phyloP scores from a whole-genome alignment of 1,284 basidiomycete genomes.

The Fomitiporia mediterranea region DNA sequence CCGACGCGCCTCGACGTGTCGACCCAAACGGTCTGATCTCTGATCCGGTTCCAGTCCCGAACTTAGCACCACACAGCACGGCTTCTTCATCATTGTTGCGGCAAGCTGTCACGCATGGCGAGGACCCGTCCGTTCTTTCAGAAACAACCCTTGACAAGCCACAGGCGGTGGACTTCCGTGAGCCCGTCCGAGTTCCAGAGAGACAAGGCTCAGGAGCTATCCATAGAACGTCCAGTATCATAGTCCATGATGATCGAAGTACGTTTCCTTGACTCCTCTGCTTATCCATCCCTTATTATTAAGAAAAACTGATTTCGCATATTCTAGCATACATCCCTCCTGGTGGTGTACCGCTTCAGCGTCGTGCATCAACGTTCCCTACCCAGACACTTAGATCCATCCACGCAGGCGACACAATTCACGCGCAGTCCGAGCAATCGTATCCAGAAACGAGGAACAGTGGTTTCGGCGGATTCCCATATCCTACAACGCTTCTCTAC shows the following conservation, averaged over 20 bases:
- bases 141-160: not conserved
- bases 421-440: constrained; percentile 1
- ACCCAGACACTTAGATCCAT: not conserved
- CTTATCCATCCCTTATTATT: not conserved
- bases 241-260: constrained; percentile 9
- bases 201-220: not conserved
- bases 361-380: not conserved
- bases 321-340: constrained; percentile 2
- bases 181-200: not conserved
- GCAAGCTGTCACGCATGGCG: not conserved
- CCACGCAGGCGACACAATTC: not conserved
- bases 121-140: not conserved
- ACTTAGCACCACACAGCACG: not conserved
- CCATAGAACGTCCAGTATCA: not conserved
- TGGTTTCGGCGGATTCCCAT: constrained; percentile 87
- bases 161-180: too few relatives aligned
- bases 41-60: constrained; percentile 31
- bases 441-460: constrained; percentile 25
- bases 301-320: not conserved
- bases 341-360: constrained; percentile 6
- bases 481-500: constrained; percentile 58
- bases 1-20: constrained; percentile 70
- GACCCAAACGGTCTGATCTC: constrained; percentile 77
- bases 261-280: not conserved
- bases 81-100: not conserved